A percentile compares a stretch with the other conserved stretches of the same genome.
Conservation (phyloP, 2,329 filamentous ascomycete species). For the Aspergillus tubingensis region DNA sequence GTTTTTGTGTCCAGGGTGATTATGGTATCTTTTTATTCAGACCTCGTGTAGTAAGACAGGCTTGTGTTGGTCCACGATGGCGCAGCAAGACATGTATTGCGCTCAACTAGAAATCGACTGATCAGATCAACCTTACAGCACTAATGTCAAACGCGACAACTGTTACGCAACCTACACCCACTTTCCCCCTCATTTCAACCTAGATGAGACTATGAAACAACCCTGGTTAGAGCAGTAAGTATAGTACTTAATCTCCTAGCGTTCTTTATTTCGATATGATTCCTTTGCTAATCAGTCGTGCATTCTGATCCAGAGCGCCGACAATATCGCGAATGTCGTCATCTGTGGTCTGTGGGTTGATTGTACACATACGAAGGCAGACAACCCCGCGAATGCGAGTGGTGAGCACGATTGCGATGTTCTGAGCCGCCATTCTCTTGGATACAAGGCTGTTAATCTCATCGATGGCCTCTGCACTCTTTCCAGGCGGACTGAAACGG, state of each 20-base stretch:
- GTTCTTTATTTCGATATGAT: background rate
- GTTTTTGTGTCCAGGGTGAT: no score
- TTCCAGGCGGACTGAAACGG: slow-evolving; percentile 8
- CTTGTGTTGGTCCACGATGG: no score
- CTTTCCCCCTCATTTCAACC: no score
- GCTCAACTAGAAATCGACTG: no score
- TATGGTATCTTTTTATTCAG: no score
- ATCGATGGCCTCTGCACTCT: background rate
- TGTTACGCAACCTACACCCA: no score
- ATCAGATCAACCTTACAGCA: no score
- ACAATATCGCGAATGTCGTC: background rate
- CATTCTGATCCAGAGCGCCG: background rate
- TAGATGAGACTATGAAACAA: background rate
- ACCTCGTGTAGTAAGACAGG: no score
- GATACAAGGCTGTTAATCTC: slow-evolving; percentile 3
- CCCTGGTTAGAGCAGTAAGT: background rate
- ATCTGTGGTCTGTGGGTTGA: slow-evolving; percentile 7
- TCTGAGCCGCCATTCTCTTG: background rate
- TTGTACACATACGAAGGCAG: slow-evolving; percentile 8
- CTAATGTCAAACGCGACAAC: no score
- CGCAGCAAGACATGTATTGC: no score
- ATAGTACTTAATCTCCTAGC: background rate
- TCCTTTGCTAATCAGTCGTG: background rate
- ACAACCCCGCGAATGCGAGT: background rate
- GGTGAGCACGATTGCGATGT: background rate